Percentiles rank a stretch among this genome's conserved stretches.
Evolutionary conservation across 2,329 filamentous ascomycete species (phyloP).

Genomic region (Hymenoscyphus fraxineus): DNA sequence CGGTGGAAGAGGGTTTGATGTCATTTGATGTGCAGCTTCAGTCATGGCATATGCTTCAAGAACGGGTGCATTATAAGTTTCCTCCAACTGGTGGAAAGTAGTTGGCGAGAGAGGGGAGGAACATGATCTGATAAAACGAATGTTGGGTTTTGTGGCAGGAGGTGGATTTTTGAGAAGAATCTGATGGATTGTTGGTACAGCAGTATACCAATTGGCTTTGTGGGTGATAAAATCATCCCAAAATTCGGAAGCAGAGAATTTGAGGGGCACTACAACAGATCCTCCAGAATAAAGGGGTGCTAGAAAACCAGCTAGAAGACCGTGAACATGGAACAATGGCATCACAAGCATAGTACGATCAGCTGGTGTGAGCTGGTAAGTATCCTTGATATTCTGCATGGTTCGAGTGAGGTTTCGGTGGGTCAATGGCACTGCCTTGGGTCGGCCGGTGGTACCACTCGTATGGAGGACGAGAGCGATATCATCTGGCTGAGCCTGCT

Average conservation of each 20-base stretch:
- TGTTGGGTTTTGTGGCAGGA: conserved; percentile 64
- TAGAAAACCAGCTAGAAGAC: conserved; percentile 78
- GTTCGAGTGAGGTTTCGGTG: conserved; percentile 78
- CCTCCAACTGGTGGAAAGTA: conserved; percentile 74
- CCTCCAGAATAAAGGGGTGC: conserved; percentile 72
- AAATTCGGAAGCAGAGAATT: conserved; percentile 80
- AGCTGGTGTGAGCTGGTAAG: conserved; percentile 65
- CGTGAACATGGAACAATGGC: conserved; percentile 88
- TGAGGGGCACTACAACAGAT: conserved; percentile 72
- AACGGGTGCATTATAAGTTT: conserved; percentile 72
- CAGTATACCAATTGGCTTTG: conserved; percentile 86
- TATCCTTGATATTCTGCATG: conserved; percentile 78
- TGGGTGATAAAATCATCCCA: conserved; percentile 73
- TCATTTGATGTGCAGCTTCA: conserved; percentile 83
- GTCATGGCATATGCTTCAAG: conserved; percentile 93
- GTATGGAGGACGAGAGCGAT: conserved; percentile 80
- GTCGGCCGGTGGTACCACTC: conserved; percentile 77
- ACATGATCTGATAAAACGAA: conserved; percentile 85
- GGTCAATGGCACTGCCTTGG: conserved; percentile 79
- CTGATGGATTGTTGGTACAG: conserved; percentile 89
- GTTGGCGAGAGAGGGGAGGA: conserved; percentile 80
- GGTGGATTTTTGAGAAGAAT: conserved; percentile 73
- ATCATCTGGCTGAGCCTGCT: conserved; percentile 67
- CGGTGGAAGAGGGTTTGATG: conserved; percentile 67
- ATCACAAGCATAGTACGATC: conserved; percentile 86